Evolutionary conservation across 345 rosid species (phyloP).

Genomic region (Populus euphratica): DNA sequence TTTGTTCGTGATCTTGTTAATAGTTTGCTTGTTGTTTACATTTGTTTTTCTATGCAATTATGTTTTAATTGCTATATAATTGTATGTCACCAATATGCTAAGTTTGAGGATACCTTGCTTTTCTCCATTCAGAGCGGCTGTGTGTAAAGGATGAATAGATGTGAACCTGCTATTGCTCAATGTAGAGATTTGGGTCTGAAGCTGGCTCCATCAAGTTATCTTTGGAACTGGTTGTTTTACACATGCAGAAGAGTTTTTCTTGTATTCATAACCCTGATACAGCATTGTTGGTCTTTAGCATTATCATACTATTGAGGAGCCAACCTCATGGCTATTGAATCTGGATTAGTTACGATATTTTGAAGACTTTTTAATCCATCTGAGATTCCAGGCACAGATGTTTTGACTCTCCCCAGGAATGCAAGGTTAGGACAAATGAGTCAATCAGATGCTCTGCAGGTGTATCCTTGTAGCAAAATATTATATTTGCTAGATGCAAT

Average conservation of each 20-base stretch:
- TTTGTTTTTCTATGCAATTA: not conserved
- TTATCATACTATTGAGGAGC: not conserved
- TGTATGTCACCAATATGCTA: not conserved
- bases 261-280: not conserved
- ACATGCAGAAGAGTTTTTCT: not conserved
- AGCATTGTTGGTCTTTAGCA: not conserved
- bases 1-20: not conserved
- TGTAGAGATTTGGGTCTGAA: slow-evolving; percentile 3
- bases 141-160: slow-evolving; percentile 62
- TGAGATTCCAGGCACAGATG: slow-evolving; percentile 22
- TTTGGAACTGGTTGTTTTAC: not conserved
- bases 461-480: not conserved
- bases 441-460: slow-evolving; percentile 2
- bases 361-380: not conserved
- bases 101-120: slow-evolving; percentile 1
- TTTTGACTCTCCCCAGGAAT: not conserved
- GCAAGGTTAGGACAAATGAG: not conserved
- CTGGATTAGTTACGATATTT: slow-evolving; percentile 6
- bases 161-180: not conserved
- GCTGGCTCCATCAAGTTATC: slow-evolving; percentile 12
- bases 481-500: not conserved
- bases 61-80: not conserved
- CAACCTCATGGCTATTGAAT: not conserved
- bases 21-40: not conserved
- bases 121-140: slow-evolving; percentile 58